Evolutionary conservation across 495 filamentous ascomycete species (phyloP).

Genomic region (Acidiella bohemica): DNA sequence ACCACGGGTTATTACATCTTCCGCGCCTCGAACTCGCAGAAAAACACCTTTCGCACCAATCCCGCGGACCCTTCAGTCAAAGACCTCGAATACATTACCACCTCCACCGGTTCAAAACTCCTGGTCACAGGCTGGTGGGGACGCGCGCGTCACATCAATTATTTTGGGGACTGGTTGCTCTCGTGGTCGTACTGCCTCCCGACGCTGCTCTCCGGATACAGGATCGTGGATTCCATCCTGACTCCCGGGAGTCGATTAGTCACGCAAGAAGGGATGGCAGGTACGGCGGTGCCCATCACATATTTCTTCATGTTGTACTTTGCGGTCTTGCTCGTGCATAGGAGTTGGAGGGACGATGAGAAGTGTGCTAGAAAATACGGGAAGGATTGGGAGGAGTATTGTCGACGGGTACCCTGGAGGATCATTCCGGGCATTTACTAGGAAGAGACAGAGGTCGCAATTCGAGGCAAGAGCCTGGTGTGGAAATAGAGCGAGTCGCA

Average conservation of each 20-base stretch:
- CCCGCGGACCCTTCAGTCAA: constrained; percentile 68
- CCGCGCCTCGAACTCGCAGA: constrained; percentile 81
- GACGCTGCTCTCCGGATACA: constrained; percentile 73
- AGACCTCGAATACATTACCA: constrained; percentile 79
- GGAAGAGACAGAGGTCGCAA: too few relatives aligned
- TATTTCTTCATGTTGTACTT: constrained; percentile 97
- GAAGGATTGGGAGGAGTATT: constrained; percentile 84
- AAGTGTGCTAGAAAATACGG: constrained; percentile 92
- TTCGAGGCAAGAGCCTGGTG: too few relatives aligned
- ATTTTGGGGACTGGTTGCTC: constrained; percentile 94
- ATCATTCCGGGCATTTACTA: constrained; percentile 89
- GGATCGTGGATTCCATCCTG: constrained; percentile 40
- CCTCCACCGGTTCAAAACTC: constrained; percentile 64
- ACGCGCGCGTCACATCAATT: constrained; percentile 83
- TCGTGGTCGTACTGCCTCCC: constrained; percentile 85
- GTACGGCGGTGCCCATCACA: constrained; percentile 75
- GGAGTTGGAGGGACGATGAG: constrained; percentile 82
- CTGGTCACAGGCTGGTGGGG: constrained; percentile 95
- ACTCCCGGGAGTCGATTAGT: constrained; percentile 32
- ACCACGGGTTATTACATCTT: constrained; percentile 71
- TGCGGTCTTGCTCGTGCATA: constrained; percentile 73
- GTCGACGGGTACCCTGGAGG: constrained; percentile 63
- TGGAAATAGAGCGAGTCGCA: too few relatives aligned
- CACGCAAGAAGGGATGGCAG: constrained; percentile 52
- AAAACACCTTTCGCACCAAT: constrained; percentile 84